A percentile compares a stretch with the other conserved stretches of the same genome.
These are phyloP conservation scores for Hypoxylon fragiforme DNA, from an alignment of 495 filamentous ascomycete genomes.

Conservation along the genomic window DNA sequence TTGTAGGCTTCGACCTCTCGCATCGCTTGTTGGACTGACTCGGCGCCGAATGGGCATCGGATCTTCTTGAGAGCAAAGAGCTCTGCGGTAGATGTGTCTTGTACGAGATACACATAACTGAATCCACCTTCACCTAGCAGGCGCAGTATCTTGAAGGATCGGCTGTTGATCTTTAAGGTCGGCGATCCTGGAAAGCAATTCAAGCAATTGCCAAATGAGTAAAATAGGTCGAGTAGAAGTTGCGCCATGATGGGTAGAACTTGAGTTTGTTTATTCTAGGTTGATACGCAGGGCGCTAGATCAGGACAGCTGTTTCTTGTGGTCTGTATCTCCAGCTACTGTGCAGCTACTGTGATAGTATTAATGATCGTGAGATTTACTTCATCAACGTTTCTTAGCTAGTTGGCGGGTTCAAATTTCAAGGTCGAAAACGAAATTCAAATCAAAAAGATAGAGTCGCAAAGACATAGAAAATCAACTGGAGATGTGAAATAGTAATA, in stretches of 20 bases:
- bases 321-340: too few relatives aligned
- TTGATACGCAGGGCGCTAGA: neutral
- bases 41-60: slow-evolving; percentile 93
- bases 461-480: too few relatives aligned
- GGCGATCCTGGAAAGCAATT: slow-evolving; percentile 93
- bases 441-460: too few relatives aligned
- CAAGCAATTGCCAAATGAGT: slow-evolving; percentile 89
- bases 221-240: slow-evolving; percentile 84
- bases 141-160: slow-evolving; percentile 92
- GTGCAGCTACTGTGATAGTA: too few relatives aligned
- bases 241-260: slow-evolving; percentile 66
- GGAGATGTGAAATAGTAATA: too few relatives aligned
- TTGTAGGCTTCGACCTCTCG: slow-evolving; percentile 97
- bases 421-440: neutral
- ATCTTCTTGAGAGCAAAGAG: slow-evolving; percentile 98
- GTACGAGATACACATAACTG: slow-evolving; percentile 97
- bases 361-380: too few relatives aligned
- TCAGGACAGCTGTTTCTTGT: slow-evolving; percentile 2
- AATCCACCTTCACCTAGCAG: slow-evolving; percentile 96
- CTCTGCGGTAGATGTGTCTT: slow-evolving; percentile 77
- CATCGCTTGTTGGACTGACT: slow-evolving; percentile 90
- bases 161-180: slow-evolving; percentile 90
- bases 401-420: neutral
- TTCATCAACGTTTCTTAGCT: too few relatives aligned
- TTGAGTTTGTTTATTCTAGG: neutral